Percentiles rank a stretch among this genome's conserved stretches.
These are phyloP conservation scores for Aspergillus puulaauensis DNA, from an alignment of 2,329 filamentous ascomycete species.

Conservation along the genomic window DNA sequence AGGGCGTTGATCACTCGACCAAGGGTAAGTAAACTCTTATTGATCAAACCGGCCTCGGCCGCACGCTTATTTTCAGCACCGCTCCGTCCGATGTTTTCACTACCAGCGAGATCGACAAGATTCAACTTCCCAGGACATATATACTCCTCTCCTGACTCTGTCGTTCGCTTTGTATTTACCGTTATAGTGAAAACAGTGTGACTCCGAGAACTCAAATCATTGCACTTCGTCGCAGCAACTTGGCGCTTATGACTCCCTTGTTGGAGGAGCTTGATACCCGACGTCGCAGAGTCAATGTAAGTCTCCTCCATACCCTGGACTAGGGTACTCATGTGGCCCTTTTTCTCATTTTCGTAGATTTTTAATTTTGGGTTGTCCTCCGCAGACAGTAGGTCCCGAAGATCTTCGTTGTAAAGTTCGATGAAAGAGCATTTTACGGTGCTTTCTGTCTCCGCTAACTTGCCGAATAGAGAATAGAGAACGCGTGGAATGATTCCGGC, in stretches of 20 bases:
- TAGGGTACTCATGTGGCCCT: conserved; percentile 78
- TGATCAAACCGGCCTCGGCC: conserved; percentile 92
- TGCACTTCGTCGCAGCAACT: conserved; percentile 99
- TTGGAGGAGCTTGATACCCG: conserved; percentile 85
- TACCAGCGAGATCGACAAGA: conserved; percentile 92
- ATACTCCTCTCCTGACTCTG: conserved; percentile 83
- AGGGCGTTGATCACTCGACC: conserved; percentile 97
- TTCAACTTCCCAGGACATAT: conserved; percentile 92
- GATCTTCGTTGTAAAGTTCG: conserved; percentile 96
- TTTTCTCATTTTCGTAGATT: conserved; percentile 85
- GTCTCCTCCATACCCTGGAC: conserved; percentile 98
- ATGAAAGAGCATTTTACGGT: conserved; percentile 98
- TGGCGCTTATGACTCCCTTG: conserved; percentile 90
- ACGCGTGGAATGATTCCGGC: conserved; percentile 95
- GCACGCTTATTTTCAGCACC: conserved; percentile 98
- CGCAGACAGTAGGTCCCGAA: conserved; percentile 79
- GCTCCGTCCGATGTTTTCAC: conserved; percentile 95
- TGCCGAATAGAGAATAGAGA: conserved; percentile 80
- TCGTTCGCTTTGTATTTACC: conserved; percentile 78
- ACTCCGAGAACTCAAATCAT: conserved; percentile 93
- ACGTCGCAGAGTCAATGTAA: conserved; percentile 79
- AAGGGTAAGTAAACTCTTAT: conserved; percentile 92
- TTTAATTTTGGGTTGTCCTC: conserved; percentile 88
- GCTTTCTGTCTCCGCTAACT: conserved; percentile 79
- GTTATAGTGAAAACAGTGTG: conserved; percentile 98